Conservation (phyloP, 2,329 filamentous ascomycete genomes). For the Elsinoe ampelina region DNA sequence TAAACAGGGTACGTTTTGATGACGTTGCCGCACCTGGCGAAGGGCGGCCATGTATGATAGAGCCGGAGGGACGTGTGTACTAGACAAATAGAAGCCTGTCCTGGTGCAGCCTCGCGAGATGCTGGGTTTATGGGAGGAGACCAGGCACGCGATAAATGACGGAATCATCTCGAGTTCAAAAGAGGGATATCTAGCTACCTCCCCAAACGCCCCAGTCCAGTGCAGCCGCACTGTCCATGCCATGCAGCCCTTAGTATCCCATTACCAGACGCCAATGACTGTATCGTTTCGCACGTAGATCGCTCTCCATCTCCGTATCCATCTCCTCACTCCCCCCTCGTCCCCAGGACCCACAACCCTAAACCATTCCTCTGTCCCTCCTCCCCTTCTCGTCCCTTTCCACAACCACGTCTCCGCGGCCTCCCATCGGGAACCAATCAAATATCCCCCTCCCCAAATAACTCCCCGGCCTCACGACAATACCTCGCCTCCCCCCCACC, state of each 20-base stretch:
- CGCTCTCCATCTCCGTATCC: neutral
- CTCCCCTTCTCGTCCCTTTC: neutral
- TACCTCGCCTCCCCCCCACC: slow-evolving; percentile 59
- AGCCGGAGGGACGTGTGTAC: no score
- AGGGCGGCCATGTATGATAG: no score
- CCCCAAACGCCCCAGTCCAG: neutral
- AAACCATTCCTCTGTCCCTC: neutral
- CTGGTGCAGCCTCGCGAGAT: no score
- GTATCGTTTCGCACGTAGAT: neutral
- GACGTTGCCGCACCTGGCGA: no score
- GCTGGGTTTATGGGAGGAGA: no score
- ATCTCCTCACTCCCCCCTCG: neutral
- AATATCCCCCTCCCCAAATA: slow-evolving; percentile 59
- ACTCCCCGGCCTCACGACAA: slow-evolving; percentile 80
- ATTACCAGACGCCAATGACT: no score
- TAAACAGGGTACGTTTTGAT: no score
- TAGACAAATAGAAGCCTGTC: no score
- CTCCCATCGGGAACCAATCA: neutral
- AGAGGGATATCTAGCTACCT: slow-evolving; percentile 9
- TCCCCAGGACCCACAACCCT: neutral
- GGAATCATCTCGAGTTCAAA: neutral
- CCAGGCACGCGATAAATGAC: neutral
- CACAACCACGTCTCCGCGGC: neutral
- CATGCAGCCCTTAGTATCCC: neutral
- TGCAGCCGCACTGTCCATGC: neutral